Conservation (phyloP, 257 asterid genomes). For the Ilex aquifolium region DNA sequence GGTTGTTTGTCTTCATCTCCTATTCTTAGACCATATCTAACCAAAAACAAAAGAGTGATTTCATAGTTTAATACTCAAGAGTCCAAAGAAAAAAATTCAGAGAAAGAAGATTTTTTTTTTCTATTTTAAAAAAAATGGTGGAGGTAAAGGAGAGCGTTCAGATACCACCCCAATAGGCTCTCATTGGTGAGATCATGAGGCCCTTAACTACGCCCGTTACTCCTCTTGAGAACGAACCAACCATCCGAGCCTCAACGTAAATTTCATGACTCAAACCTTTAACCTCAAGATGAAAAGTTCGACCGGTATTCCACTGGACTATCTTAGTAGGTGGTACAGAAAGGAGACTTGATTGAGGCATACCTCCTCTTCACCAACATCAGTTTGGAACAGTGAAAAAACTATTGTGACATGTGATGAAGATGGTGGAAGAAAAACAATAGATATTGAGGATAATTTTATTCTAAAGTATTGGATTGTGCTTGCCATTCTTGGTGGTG, state of each 20-base stretch:
- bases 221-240: too few species aligned
- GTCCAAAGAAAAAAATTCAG: neutral
- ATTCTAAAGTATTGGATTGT: neutral
- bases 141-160: too few species aligned
- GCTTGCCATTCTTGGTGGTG: constrained; percentile 5
- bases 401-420: constrained; percentile 14
- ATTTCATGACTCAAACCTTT: too few species aligned
- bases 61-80: neutral
- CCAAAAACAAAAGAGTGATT: constrained; percentile 6
- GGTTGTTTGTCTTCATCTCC: constrained; percentile 9
- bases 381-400: neutral
- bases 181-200: too few species aligned
- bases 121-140: too few species aligned
- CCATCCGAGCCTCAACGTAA: too few species aligned
- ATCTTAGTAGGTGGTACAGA: too few species aligned
- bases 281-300: too few species aligned
- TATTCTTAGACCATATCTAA: neutral
- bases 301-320: too few species aligned
- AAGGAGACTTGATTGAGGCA: neutral
- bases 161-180: too few species aligned
- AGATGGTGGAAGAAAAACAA: constrained; percentile 10
- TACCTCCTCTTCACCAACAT: constrained; percentile 17
- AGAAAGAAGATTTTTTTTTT: too few species aligned
- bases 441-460: neutral
- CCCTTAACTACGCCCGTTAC: too few species aligned